Conservation (phyloP, 495 filamentous ascomycete genomes). For the Lineolata rhizophorae region DNA sequence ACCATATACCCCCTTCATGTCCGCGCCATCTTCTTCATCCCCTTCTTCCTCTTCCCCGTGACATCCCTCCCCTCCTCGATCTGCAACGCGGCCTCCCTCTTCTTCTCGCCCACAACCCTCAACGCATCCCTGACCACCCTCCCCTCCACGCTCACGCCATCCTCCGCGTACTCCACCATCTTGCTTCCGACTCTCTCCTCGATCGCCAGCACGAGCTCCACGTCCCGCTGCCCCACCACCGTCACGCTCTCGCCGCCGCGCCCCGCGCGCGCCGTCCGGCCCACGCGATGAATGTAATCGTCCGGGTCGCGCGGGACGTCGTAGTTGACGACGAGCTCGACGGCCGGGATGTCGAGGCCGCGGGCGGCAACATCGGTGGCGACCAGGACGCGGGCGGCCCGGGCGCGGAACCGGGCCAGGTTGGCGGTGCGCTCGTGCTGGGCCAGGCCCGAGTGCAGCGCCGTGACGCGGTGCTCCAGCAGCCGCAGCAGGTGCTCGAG, state of each 20-base stretch:
- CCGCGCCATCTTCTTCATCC: slow-evolving; percentile 29
- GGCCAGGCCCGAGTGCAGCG: slow-evolving; percentile 66
- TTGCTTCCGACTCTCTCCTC: slow-evolving; percentile 60
- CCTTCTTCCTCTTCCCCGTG: slow-evolving; percentile 45
- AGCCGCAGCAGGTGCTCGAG: slow-evolving; percentile 68
- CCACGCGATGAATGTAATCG: slow-evolving; percentile 92
- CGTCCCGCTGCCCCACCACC: slow-evolving; percentile 80
- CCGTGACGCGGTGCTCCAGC: slow-evolving; percentile 73
- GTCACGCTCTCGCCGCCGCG: slow-evolving; percentile 62
- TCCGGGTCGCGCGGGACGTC: slow-evolving; percentile 89
- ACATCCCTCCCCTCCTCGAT: slow-evolving; percentile 87
- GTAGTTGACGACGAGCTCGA: slow-evolving; percentile 79
- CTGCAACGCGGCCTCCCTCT: slow-evolving; percentile 67
- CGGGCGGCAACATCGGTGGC: slow-evolving; percentile 93
- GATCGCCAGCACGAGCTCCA: slow-evolving; percentile 66
- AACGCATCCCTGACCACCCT: slow-evolving; percentile 62
- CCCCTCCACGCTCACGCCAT: slow-evolving; percentile 74
- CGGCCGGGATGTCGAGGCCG: slow-evolving; percentile 88
- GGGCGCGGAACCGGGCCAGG: slow-evolving; percentile 73
- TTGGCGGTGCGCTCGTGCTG: slow-evolving; percentile 70
- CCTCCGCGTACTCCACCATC: slow-evolving; percentile 67
- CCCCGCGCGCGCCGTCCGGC: slow-evolving; percentile 84
- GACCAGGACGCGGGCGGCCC: slow-evolving; percentile 74
- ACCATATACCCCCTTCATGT: too few species aligned
- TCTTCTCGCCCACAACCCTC: slow-evolving; percentile 79